Percentiles rank a stretch among this genome's conserved stretches.
Evolutionary conservation across 176 grass and related monocot genomes (phyloP).

Genomic region (Eleusine coracana): DNA sequence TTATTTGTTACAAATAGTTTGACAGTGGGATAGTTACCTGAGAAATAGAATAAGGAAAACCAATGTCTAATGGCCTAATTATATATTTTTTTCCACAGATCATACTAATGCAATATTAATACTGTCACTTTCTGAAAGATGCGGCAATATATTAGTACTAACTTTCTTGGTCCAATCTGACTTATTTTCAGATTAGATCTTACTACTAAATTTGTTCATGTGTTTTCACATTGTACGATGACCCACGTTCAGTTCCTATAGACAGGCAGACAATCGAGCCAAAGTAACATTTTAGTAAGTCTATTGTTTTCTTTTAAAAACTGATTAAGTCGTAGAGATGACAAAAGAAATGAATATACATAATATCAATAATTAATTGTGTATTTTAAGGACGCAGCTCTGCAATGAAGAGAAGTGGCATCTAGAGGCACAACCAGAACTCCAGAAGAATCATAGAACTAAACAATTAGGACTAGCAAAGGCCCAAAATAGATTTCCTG

Average conservation of each 20-base stretch:
- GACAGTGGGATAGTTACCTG: background rate
- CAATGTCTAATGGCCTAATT: background rate
- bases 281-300: too few relatives aligned
- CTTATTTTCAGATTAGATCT: background rate
- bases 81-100: background rate
- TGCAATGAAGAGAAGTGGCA: background rate
- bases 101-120: background rate
- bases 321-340: background rate
- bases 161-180: background rate
- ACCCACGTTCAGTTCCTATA: background rate
- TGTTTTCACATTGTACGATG: background rate
- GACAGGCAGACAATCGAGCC: too few relatives aligned
- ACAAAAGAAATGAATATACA: background rate
- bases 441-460: background rate
- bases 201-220: background rate
- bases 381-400: background rate
- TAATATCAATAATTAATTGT: background rate
- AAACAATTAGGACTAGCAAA: constrained; percentile 28
- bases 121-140: background rate
- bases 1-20: background rate
- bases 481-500: background rate
- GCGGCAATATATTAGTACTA: background rate
- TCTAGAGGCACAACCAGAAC: background rate
- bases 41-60: background rate
- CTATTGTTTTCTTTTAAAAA: too few relatives aligned